phyloP scores from a whole-genome alignment of 352 stramenopile genomes.

The Phytophthora kernoviae region DNA sequence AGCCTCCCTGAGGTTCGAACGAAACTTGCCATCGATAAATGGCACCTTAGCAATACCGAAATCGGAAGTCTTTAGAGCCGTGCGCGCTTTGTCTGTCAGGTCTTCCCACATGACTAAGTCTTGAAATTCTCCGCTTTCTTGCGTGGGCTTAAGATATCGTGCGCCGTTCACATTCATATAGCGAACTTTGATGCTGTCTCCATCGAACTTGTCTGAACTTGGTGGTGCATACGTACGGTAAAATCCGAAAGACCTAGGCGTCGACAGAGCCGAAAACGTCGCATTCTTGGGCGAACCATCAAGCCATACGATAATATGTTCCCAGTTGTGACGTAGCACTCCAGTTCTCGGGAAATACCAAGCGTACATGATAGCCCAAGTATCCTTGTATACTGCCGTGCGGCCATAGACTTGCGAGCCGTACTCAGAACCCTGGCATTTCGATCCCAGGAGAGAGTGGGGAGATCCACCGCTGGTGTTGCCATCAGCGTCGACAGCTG shows the following conservation, averaged over 20 bases:
- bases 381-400: neutral
- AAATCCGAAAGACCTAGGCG: too few relatives aligned
- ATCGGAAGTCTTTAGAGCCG: too few relatives aligned
- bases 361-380: slow-evolving; percentile 10
- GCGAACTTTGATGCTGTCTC: too few relatives aligned
- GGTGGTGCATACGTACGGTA: too few relatives aligned
- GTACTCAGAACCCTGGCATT: neutral
- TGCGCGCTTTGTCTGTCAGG: too few relatives aligned
- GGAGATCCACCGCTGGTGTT: neutral
- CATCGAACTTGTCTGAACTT: too few relatives aligned
- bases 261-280: too few relatives aligned
- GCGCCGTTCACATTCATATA: too few relatives aligned
- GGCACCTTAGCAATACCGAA: too few relatives aligned
- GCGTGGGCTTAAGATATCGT: too few relatives aligned
- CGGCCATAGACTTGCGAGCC: slow-evolving; percentile 7
- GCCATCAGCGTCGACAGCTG: slow-evolving; percentile 1
- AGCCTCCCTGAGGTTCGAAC: neutral
- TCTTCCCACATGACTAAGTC: too few relatives aligned
- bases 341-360: slow-evolving; percentile 6
- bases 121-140: too few relatives aligned
- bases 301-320: slow-evolving; percentile 1
- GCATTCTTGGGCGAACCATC: neutral
- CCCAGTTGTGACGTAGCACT: slow-evolving; percentile 1
- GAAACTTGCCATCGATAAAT: neutral
- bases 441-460: neutral